phyloP scores from a whole-genome alignment of 352 stramenopile genomes.

The Phytophthora agathidicida region DNA sequence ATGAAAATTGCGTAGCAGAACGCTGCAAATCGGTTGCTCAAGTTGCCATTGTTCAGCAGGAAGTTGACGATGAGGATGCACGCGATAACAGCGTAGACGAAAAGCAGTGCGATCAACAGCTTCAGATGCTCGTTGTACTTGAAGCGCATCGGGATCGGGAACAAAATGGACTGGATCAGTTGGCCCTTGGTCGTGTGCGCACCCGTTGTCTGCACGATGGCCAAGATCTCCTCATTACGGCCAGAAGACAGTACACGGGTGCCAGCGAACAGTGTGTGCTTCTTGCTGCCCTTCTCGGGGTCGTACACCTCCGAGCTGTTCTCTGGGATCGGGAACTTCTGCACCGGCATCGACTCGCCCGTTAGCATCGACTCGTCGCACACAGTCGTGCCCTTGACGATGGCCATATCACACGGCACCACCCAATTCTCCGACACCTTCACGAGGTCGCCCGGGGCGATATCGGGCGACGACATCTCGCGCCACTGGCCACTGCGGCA shows the following conservation, averaged over 20 bases:
- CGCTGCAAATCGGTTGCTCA: constrained; percentile 48
- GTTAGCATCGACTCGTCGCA: constrained; percentile 56
- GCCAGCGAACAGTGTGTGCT: constrained; percentile 75
- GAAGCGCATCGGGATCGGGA: constrained; percentile 74
- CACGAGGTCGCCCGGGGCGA: constrained; percentile 54
- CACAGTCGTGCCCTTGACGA: constrained; percentile 45
- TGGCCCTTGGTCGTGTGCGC: too few relatives aligned
- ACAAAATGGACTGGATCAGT: constrained; percentile 76
- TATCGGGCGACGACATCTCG: constrained; percentile 27
- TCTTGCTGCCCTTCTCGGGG: constrained; percentile 44
- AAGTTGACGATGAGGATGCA: constrained; percentile 46
- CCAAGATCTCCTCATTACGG: constrained; percentile 50
- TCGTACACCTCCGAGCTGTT: constrained; percentile 43
- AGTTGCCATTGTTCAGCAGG: constrained; percentile 41
- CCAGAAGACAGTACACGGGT: constrained; percentile 58
- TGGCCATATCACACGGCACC: constrained; percentile 50
- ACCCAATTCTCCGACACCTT: constrained; percentile 46
- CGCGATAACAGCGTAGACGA: constrained; percentile 56
- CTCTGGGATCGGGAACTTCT: constrained; percentile 62
- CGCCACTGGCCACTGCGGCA: constrained; percentile 39
- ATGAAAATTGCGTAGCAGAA: constrained; percentile 59
- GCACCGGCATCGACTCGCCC: constrained; percentile 68
- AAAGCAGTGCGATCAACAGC: constrained; percentile 57
- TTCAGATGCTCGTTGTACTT: constrained; percentile 85
- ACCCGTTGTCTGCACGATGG: constrained; percentile 65